phyloP scores from a whole-genome alignment of 441 rosid genomes.

The Jatropha multifida region DNA sequence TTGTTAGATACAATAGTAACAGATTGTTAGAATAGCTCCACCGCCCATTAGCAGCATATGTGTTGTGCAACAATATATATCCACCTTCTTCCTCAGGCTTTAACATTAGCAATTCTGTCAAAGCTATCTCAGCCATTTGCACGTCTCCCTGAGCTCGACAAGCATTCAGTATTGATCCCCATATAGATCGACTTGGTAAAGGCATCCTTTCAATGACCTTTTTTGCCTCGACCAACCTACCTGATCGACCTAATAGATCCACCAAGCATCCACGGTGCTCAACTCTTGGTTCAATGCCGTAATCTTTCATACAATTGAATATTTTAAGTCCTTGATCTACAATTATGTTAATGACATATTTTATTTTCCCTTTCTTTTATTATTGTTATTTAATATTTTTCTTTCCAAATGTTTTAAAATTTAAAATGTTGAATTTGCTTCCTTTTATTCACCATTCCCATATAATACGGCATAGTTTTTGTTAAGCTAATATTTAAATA shows the following conservation, averaged over 20 bases:
- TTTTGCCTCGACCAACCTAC: conserved; percentile 46
- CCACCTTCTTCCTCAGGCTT: conserved; percentile 63
- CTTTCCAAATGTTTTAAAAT: too few relatives aligned
- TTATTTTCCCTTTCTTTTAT: not conserved
- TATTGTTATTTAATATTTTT: too few relatives aligned
- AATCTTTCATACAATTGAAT: conserved; percentile 42
- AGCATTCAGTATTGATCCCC: conserved; percentile 56
- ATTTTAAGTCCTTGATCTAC: conserved; percentile 38
- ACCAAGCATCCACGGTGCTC: conserved; percentile 63
- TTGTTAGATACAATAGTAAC: too few relatives aligned
- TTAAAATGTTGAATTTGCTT: not conserved
- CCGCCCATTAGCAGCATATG: conserved; percentile 44
- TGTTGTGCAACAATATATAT: conserved; percentile 47
- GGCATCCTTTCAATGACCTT: conserved; percentile 47
- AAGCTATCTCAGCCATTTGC: conserved; percentile 54
- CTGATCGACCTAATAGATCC: conserved; percentile 58
- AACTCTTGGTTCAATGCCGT: conserved; percentile 43
- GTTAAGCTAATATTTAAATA: too few relatives aligned
- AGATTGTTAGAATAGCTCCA: conserved; percentile 39
- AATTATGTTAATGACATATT: not conserved
- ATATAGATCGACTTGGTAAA: conserved; percentile 42
- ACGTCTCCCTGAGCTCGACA: conserved; percentile 39
- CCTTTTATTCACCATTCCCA: too few relatives aligned
- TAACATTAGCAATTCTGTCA: conserved; percentile 37
- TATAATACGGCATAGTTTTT: too few relatives aligned